Percentiles rank a stretch among this genome's conserved stretches.
These are phyloP conservation scores for Solanum ossicruentum DNA, from an alignment of 257 asterid species.

Conservation along the genomic window DNA sequence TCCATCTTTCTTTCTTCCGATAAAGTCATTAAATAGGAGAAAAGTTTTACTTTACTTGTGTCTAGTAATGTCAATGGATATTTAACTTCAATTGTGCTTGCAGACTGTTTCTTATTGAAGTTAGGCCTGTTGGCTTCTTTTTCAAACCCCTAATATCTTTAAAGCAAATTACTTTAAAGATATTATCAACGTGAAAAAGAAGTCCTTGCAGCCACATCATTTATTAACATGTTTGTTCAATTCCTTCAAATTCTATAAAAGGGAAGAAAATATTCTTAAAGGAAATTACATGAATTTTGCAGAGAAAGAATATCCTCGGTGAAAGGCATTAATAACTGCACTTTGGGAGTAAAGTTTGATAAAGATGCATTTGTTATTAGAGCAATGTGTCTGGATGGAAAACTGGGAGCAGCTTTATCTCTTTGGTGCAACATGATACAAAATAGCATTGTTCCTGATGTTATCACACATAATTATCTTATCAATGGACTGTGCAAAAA, in stretches of 20 bases:
- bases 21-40: not conserved
- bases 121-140: not conserved
- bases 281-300: not conserved
- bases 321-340: slow-evolving; percentile 10
- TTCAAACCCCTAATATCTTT: not conserved
- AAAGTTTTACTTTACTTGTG: not conserved
- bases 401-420: slow-evolving; percentile 39
- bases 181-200: not conserved
- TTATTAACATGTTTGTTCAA: not conserved
- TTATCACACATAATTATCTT: slow-evolving; percentile 54
- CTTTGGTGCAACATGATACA: slow-evolving; percentile 47
- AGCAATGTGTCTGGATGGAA: slow-evolving; percentile 61
- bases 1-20: not conserved
- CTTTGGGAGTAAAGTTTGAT: slow-evolving; percentile 5
- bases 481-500: slow-evolving; percentile 60
- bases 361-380: slow-evolving; percentile 25
- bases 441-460: slow-evolving; percentile 40
- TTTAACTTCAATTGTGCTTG: not conserved
- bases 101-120: not conserved
- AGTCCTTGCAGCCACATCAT: not conserved
- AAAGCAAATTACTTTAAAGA: no score
- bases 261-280: not conserved
- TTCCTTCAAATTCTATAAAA: not conserved
- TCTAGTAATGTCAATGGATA: not conserved
- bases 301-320: slow-evolving; percentile 35